Evolutionary conservation across 768 basidiomycete species (phyloP).

Genomic region (Lactifluus pinguis): DNA sequence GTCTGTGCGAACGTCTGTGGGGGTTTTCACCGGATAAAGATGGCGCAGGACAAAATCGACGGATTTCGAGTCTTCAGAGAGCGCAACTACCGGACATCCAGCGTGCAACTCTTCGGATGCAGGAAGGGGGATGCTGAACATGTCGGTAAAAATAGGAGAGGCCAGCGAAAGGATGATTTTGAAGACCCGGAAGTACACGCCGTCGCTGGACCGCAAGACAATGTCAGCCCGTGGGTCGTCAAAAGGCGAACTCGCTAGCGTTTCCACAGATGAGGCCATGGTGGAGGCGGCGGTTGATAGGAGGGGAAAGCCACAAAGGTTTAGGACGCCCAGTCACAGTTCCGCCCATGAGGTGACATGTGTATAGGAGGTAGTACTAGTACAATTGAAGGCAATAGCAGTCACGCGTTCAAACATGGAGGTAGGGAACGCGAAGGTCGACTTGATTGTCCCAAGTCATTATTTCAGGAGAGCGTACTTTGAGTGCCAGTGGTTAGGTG

Average conservation of each 20-base stretch:
- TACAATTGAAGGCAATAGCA: no score
- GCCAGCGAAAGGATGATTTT: constrained; percentile 11
- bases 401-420: no score
- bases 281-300: no score
- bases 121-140: constrained; percentile 7
- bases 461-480: no score
- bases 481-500: no score
- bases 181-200: constrained; percentile 9
- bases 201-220: constrained; percentile 4
- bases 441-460: no score
- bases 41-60: constrained; percentile 9
- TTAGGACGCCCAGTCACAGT: no score
- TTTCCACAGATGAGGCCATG: background rate
- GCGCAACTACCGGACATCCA: background rate
- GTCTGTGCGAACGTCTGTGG: background rate
- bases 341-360: no score
- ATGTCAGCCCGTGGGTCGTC: constrained; percentile 1
- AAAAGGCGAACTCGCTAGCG: constrained; percentile 1
- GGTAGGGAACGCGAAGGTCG: no score
- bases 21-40: constrained; percentile 4
- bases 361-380: no score
- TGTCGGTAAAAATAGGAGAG: constrained; percentile 4
- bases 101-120: background rate
- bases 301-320: no score
- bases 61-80: constrained; percentile 3